A percentile compares a stretch with the other conserved stretches of the same genome.
Conservation (phyloP, 2,329 filamentous ascomycete species). For the Sarocladiaceae sp. region DNA sequence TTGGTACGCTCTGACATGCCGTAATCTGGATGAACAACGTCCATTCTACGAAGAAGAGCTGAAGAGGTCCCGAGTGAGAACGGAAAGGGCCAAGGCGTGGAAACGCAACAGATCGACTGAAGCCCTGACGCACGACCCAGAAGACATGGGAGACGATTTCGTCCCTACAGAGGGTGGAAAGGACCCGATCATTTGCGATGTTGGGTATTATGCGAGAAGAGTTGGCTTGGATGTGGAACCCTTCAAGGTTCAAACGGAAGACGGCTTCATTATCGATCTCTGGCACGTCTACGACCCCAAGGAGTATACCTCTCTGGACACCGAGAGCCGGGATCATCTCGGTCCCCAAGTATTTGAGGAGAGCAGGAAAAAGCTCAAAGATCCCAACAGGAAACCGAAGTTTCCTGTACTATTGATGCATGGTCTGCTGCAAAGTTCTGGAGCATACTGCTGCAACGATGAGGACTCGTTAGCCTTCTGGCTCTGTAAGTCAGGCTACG, state of each 20-base stretch:
- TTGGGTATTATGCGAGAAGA: constrained; percentile 77
- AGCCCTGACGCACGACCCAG: constrained; percentile 32
- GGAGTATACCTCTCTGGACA: constrained; percentile 53
- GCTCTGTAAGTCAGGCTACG: constrained; percentile 85
- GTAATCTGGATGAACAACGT: constrained; percentile 51
- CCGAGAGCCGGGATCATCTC: constrained; percentile 42
- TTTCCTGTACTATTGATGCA: constrained; percentile 86
- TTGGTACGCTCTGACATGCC: constrained; percentile 49
- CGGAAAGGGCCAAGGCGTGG: constrained; percentile 59
- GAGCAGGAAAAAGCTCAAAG: constrained; percentile 32
- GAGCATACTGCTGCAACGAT: constrained; percentile 85
- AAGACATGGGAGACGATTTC: constrained; percentile 49
- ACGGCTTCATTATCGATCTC: constrained; percentile 82
- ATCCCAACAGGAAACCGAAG: constrained; percentile 45
- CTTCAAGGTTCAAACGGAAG: constrained; percentile 83
- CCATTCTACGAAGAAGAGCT: constrained; percentile 71
- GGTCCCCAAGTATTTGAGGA: constrained; percentile 57
- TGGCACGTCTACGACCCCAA: constrained; percentile 86
- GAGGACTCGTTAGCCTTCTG: constrained; percentile 87
- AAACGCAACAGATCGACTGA: constrained; percentile 31
- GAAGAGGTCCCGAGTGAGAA: constrained; percentile 49
- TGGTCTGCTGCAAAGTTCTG: constrained; percentile 79
- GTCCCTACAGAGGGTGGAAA: constrained; percentile 71
- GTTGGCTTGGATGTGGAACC: constrained; percentile 82
- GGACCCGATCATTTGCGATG: constrained; percentile 72